Conservation (phyloP, 257 asterid genomes). For the Solanum tarapatanum region DNA sequence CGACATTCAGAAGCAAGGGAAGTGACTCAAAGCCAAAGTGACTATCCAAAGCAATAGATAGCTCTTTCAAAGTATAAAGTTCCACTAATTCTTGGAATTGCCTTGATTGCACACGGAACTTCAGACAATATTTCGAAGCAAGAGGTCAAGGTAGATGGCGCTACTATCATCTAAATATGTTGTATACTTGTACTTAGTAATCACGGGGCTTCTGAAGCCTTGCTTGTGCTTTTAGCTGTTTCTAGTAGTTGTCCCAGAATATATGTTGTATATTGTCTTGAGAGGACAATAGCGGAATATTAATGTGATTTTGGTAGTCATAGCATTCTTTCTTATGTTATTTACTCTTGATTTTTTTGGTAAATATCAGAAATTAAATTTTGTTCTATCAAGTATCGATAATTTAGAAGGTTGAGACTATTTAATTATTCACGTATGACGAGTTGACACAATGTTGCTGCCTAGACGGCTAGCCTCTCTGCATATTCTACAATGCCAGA, state of each 20-base stretch:
- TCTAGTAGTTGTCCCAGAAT: conserved; percentile 17
- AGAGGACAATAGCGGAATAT: conserved; percentile 41
- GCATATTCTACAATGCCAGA: not conserved
- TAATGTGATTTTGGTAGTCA: conserved; percentile 49
- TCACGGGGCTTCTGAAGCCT: conserved; percentile 15
- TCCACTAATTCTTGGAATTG: not conserved
- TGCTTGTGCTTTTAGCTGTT: conserved; percentile 9
- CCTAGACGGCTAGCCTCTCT: not conserved
- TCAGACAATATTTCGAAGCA: not conserved
- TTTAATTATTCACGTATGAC: not conserved
- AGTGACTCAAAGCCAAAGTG: conserved; percentile 76
- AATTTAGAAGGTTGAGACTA: not conserved
- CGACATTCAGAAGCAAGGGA: conserved; percentile 90
- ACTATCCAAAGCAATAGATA: not conserved
- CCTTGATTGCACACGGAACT: not conserved
- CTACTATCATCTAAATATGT: not conserved
- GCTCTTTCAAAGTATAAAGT: not conserved
- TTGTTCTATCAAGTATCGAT: not conserved
- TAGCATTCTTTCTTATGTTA: conserved; percentile 21
- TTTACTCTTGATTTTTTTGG: conserved; percentile 1
- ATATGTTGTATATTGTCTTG: conserved; percentile 40
- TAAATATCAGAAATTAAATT: conserved; percentile 14
- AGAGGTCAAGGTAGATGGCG: conserved; percentile 14
- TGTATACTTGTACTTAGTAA: conserved; percentile 11
- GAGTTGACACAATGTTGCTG: not conserved